Evolutionary conservation across 192 early-diverging fungal species (phyloP).

Genomic region (Umbelopsis sp.): DNA sequence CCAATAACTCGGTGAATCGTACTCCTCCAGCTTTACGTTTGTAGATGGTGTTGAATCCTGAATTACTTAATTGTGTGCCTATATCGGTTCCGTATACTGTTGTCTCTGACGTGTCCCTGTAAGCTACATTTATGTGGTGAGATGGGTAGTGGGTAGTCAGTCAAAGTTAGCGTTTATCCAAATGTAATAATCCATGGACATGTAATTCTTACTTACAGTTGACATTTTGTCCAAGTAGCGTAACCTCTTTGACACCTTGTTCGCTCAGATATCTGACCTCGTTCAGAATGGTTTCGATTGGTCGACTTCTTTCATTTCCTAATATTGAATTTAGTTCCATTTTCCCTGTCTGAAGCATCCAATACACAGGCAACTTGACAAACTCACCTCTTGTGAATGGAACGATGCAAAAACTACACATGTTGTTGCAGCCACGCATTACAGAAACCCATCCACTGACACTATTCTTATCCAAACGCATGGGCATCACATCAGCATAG

Average conservation of each 20-base stretch:
- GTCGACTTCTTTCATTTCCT: slow-evolving; percentile 67
- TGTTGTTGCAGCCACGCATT: slow-evolving; percentile 84
- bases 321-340: too few species aligned
- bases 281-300: slow-evolving; percentile 67
- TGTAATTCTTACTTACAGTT: slow-evolving; percentile 47
- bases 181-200: not conserved
- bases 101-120: slow-evolving; percentile 67
- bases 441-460: slow-evolving; percentile 73
- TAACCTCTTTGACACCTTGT: slow-evolving; percentile 70
- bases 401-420: slow-evolving; percentile 81
- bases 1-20: slow-evolving; percentile 74
- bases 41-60: slow-evolving; percentile 79
- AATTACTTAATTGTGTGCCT: slow-evolving; percentile 47
- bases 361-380: not conserved
- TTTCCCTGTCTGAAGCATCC: too few species aligned
- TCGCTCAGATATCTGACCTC: slow-evolving; percentile 64
- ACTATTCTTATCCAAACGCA: slow-evolving; percentile 62
- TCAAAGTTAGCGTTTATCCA: too few species aligned
- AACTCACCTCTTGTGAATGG: slow-evolving; percentile 68
- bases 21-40: slow-evolving; percentile 73
- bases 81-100: slow-evolving; percentile 40
- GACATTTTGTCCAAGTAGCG: slow-evolving; percentile 79
- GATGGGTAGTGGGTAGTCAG: not conserved
- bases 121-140: slow-evolving; percentile 34
- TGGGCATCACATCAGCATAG: slow-evolving; percentile 76